phyloP scores from a whole-genome alignment of 345 rosid species.

The Physaria fendleri region DNA sequence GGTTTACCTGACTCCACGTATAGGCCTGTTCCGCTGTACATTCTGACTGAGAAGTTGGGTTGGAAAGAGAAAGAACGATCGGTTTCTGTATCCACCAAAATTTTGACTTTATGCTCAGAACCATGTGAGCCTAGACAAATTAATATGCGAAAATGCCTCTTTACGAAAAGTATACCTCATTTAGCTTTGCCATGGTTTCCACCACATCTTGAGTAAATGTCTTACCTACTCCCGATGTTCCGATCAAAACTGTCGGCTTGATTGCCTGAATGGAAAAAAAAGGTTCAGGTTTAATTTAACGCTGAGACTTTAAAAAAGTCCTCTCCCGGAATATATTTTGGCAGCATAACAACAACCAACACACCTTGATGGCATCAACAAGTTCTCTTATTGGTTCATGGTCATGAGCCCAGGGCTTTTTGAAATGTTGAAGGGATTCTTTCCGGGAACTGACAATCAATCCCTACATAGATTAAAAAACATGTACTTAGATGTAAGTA shows the following conservation, averaged over 20 bases:
- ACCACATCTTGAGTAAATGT: constrained; percentile 86
- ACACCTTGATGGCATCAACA: constrained; percentile 69
- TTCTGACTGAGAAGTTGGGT: constrained; percentile 97
- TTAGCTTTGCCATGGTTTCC: constrained; percentile 76
- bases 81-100: constrained; percentile 58
- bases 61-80: constrained; percentile 81
- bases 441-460: constrained; percentile 76
- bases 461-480: constrained; percentile 46
- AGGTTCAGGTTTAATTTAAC: neutral
- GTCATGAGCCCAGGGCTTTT: constrained; percentile 96
- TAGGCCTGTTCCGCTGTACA: constrained; percentile 97
- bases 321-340: neutral
- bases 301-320: neutral
- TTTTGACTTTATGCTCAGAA: neutral
- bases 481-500: constrained; percentile 6
- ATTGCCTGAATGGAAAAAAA: constrained; percentile 45
- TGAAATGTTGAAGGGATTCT: constrained; percentile 88
- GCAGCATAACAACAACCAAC: constrained; percentile 17
- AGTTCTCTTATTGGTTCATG: constrained; percentile 66
- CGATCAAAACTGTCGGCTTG: constrained; percentile 86
- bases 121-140: neutral
- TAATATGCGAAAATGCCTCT: constrained; percentile 1
- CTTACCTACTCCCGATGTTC: constrained; percentile 90
- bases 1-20: constrained; percentile 70
- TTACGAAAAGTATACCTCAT: constrained; percentile 46